Conservation (phyloP, 306 rosid genomes). For the Quercus cerris region DNA sequence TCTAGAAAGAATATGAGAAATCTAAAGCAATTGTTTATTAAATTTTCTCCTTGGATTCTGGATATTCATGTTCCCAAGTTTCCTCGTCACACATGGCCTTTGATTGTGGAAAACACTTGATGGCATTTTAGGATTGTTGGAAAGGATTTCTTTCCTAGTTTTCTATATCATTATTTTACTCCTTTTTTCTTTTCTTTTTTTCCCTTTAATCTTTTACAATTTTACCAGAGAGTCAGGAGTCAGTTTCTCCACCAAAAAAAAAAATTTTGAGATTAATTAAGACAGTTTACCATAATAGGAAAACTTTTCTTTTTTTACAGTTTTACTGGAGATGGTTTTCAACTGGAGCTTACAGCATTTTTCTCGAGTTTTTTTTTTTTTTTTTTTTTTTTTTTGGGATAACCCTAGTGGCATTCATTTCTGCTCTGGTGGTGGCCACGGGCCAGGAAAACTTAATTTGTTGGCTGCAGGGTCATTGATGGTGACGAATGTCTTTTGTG, state of each 20-base stretch:
- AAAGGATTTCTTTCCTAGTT: neutral
- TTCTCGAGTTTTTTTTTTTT: too few relatives aligned
- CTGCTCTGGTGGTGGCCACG: neutral
- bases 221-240: too few relatives aligned
- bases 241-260: too few relatives aligned
- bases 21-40: constrained; percentile 28
- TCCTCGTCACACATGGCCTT: constrained; percentile 70
- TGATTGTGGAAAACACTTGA: constrained; percentile 24
- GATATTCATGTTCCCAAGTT: constrained; percentile 74
- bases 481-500: neutral
- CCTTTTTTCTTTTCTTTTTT: too few relatives aligned
- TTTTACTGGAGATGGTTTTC: neutral
- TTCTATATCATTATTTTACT: too few relatives aligned
- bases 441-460: neutral
- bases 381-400: too few relatives aligned
- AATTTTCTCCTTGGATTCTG: constrained; percentile 69
- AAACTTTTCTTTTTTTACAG: neutral
- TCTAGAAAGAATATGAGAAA: constrained; percentile 10
- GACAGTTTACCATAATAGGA: too few relatives aligned
- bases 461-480: neutral
- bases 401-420: neutral
- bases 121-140: neutral
- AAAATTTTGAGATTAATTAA: too few relatives aligned
- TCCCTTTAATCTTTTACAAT: neutral
- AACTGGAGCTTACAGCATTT: neutral